Percentiles rank a stretch among this genome's conserved stretches.
These are phyloP conservation scores for Oryza punctata DNA, from an alignment of 176 grass and related monocot species.

Conservation along the genomic window DNA sequence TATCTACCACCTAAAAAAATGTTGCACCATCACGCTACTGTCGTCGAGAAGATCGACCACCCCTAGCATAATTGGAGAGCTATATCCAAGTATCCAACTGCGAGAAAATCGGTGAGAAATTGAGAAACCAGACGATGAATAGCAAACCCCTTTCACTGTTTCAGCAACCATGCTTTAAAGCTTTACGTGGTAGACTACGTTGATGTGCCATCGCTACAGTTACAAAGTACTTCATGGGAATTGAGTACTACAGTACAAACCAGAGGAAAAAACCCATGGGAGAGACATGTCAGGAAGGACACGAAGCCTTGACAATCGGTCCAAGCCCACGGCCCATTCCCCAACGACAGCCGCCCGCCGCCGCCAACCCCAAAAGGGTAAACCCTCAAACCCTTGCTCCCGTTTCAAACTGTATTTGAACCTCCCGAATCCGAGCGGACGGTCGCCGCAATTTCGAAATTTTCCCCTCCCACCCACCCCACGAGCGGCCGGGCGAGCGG, in stretches of 20 bases:
- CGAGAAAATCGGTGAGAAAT: no score
- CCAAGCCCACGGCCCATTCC: constrained; percentile 29
- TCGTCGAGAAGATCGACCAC: no score
- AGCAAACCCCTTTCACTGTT: not conserved
- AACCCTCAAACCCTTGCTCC: constrained; percentile 22
- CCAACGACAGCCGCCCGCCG: not conserved
- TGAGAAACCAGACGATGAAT: not conserved
- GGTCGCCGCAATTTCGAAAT: constrained; percentile 31
- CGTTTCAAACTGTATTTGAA: constrained; percentile 33
- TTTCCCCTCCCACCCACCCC: not conserved
- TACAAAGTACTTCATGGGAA: no score
- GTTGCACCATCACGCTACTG: no score
- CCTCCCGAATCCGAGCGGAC: constrained; percentile 43
- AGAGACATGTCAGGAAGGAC: not conserved
- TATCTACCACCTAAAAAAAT: no score
- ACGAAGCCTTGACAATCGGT: not conserved
- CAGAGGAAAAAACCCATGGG: not conserved
- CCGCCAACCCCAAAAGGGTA: constrained; percentile 3
- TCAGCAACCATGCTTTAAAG: not conserved
- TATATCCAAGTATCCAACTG: no score
- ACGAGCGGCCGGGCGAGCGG: no score
- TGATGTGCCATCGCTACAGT: not conserved
- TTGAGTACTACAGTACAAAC: no score
- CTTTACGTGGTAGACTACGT: no score
- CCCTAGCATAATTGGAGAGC: no score